Conservation (phyloP, 805 yeast genomes). For the Cephaloascus albidus region DNA sequence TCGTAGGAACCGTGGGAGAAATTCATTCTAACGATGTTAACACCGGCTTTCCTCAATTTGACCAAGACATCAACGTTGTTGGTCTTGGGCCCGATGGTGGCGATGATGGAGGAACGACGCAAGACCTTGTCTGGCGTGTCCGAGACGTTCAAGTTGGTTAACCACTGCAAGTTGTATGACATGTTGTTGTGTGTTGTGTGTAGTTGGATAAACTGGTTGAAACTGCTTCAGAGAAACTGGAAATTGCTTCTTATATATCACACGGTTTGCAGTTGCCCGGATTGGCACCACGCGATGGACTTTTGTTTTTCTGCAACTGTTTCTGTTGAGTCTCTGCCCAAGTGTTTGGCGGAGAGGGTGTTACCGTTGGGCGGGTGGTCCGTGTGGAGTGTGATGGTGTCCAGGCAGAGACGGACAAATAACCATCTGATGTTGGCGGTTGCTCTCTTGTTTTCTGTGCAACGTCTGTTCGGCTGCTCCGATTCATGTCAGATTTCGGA, state of each 20-base stretch:
- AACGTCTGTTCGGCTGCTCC: too few species aligned
- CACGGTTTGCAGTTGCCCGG: neutral
- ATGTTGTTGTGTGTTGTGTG: constrained; percentile 12
- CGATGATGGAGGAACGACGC: constrained; percentile 95
- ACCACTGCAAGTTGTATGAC: constrained; percentile 61
- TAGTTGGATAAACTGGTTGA: neutral
- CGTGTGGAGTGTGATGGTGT: too few species aligned
- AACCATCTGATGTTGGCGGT: too few species aligned
- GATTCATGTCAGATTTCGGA: too few species aligned
- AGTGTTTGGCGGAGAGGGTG: too few species aligned
- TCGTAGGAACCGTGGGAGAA: constrained; percentile 98
- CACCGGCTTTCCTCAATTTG: constrained; percentile 90
- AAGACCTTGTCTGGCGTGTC: constrained; percentile 68
- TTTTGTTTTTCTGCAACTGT: neutral
- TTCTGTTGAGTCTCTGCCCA: constrained; percentile 1
- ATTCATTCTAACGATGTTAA: constrained; percentile 98
- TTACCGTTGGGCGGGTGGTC: too few species aligned
- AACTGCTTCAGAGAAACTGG: neutral
- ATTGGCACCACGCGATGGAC: neutral
- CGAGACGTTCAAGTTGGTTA: constrained; percentile 64
- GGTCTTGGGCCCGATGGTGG: constrained; percentile 98
- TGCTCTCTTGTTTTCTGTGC: too few species aligned
- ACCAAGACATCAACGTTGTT: constrained; percentile 79
- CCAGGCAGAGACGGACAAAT: too few species aligned
- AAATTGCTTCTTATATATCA: neutral